Base-by-base conservation (phyloP, 768 basidiomycete genomes). In the Fistulinella prunicolor region DNA sequence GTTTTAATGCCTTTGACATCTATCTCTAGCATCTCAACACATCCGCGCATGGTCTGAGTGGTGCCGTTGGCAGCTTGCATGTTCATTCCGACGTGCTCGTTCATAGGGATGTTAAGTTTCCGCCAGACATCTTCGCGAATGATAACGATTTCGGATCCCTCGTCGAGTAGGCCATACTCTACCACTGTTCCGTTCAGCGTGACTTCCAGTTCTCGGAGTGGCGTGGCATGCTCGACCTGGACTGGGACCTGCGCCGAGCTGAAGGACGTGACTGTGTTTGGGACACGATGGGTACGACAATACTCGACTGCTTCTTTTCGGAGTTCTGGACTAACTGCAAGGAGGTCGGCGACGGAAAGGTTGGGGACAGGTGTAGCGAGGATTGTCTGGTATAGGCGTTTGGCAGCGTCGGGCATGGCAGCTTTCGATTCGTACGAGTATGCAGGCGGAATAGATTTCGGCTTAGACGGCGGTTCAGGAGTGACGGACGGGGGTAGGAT, bases 131-230 rank as follows among this genome's bases (percentile, higher is more conserved):
- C 58, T 16, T 53, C 49, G 2, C 47, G 4, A 2, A 66, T 46
- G 3, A 66, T 44, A 17, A 66, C 59, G 13, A 65, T 63, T 36
- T 65, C 57, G 8, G 55, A 64, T 16, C 61, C 44, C 26, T 50
- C 36, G 9, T 54, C 41, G 1, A 54, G 29, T 14, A 54, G 7
- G 0, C 12, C 40, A 8, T 10, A 10, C 14, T 50, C 17, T 0
- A 22, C 7, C 5, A 23, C 20, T 1, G 8, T 19, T 0, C 53
- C 36, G 22, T 54, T 45, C 1, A 54, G 41, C 0, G 4, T 29
- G 14, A 54, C 44, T 3, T 1, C 2, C 0, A 54, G 35, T 10
- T 54, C 44, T 0, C 4, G 2, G 0, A 50, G 41, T 6, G 35
- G 53, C 1, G 21, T 47, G 44, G 36, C 21, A 28, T 54, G 53